These are phyloP conservation scores for Alternaria gaisen DNA, from an alignment of 2,329 filamentous ascomycete genomes.

Conservation along the genomic window DNA sequence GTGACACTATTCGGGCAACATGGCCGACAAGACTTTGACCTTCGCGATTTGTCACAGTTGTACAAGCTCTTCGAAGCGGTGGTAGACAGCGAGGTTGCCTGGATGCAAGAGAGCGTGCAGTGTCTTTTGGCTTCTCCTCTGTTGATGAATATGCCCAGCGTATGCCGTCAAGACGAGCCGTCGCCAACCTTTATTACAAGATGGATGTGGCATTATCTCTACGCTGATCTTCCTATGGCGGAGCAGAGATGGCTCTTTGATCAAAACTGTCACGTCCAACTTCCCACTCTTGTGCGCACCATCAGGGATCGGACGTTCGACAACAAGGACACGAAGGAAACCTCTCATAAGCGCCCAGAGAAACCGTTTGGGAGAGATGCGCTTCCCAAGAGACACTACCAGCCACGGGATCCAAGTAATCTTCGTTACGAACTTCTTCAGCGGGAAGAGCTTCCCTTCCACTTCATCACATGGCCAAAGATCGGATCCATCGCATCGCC, in stretches of 20 bases:
- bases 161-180: not conserved
- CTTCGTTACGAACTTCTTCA: not conserved
- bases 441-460: not conserved
- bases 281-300: not conserved
- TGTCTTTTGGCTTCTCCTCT: not conserved
- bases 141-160: not conserved
- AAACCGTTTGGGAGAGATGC: not conserved
- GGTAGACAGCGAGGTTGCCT: constrained; percentile 2
- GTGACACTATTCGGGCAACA: not conserved
- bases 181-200: not conserved
- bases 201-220: not conserved
- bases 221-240: not conserved
- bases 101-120: not conserved
- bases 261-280: not conserved
- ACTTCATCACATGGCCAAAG: not conserved
- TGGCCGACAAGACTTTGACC: not conserved
- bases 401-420: not conserved
- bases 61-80: constrained; percentile 1
- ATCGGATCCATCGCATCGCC: not conserved
- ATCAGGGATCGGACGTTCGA: not conserved
- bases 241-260: not conserved
- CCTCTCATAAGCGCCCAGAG: not conserved
- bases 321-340: not conserved
- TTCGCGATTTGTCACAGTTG: not conserved
- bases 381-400: not conserved